Evolutionary conservation across 2,329 filamentous ascomycete species (phyloP), one percentile per base, ranked within the genome.

Genomic region (Endothia cerciana): DNA sequence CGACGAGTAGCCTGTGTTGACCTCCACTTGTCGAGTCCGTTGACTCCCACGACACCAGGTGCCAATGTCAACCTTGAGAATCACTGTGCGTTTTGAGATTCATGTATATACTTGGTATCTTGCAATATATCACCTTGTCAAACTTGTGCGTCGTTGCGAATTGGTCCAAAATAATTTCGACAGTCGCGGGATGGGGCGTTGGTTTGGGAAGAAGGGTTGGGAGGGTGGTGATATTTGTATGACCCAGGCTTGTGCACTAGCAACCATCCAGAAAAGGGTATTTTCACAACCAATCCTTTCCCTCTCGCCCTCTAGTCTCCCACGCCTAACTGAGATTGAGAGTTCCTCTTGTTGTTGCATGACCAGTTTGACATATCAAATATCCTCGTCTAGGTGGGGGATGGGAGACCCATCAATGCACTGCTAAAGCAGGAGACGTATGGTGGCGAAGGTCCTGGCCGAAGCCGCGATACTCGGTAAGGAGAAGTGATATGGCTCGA

Each of bases 71-170:
- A 55, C 51, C 30, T 22, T 25, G 19, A 22, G 30, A 15, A 36
- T 19, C 28, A 22, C 30, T 55, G 25, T 15, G 10, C 7, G 36
- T n/a, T 15, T 13, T 55, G 51, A 19, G 30, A 36, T 22, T 55
- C 51, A n/a, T 55, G 51, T 55, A 55, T 10, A 55, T 55, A 55
- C 17, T 36, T 55, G 28, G 51, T 13, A 36, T 55, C 28, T 55
- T 7, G 28, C 30, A 55, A 55, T 22, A 36, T 55, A 55, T 19
- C 5, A 28, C 25, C 4, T 49, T 49, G n/a, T 3, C 49, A 33
- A 49, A 13, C 13, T 5, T 19, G 45, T 11, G 8, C 4, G 11
- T 28, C 22, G 13, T 1, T 49, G 45, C 13, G n/a, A 49, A 6
- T 5, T 25, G 22, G 6, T 6, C 22, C 13, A 1, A 28, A 51